Percentiles rank a stretch among this genome's conserved stretches.
Evolutionary conservation across 768 basidiomycete genomes (phyloP).

Genomic region (Amanita brunnescens): DNA sequence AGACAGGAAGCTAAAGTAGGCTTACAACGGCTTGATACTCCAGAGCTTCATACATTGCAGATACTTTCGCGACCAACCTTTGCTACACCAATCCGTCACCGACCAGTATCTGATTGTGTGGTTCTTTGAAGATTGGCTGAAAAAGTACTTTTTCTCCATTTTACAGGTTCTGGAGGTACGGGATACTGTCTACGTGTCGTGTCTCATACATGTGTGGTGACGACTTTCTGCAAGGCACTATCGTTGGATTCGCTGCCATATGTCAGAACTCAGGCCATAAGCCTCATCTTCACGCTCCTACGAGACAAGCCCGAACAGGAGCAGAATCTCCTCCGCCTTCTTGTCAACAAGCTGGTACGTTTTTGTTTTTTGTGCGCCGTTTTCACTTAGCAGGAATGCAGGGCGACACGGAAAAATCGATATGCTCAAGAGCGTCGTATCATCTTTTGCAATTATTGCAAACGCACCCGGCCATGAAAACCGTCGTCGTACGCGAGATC

Average conservation of each 20-base stretch:
- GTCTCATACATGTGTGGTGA: not conserved
- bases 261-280: constrained; percentile 78
- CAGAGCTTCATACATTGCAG: constrained; percentile 27
- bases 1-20: constrained; percentile 75
- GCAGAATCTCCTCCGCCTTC: constrained; percentile 84
- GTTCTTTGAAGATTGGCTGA: constrained; percentile 97
- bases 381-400: constrained; percentile 18
- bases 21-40: constrained; percentile 8
- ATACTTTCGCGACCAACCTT: constrained; percentile 85
- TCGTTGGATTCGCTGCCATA: constrained; percentile 83
- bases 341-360: constrained; percentile 89
- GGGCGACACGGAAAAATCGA: constrained; percentile 84
- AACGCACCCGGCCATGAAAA: constrained; percentile 88
- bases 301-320: constrained; percentile 94
- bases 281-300: constrained; percentile 71
- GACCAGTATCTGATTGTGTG: constrained; percentile 72
- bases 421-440: constrained; percentile 87
- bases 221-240: constrained; percentile 40
- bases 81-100: constrained; percentile 51
- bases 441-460: constrained; percentile 86
- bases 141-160: constrained; percentile 91
- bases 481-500: constrained; percentile 81
- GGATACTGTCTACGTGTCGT: not conserved
- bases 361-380: not conserved
- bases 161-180: constrained; percentile 83